Evolutionary conservation across 495 filamentous ascomycete genomes (phyloP), one percentile per base, ranked within the genome.

Genomic region (Chaetomium fimeti): DNA sequence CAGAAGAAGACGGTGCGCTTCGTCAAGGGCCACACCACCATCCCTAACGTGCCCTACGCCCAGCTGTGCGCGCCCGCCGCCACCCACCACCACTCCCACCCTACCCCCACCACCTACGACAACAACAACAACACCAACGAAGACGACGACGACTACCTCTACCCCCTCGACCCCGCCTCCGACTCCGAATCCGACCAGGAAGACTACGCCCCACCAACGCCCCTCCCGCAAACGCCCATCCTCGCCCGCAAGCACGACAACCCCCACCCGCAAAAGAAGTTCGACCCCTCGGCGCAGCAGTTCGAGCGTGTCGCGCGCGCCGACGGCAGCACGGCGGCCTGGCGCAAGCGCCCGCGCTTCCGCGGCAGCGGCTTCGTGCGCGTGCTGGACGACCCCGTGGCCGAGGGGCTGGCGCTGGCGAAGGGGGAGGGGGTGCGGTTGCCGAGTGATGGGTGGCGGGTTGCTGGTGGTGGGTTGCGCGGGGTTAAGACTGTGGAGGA

Each of bases 21-120:
- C 36, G 54, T 57, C 54, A 42, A 57, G 28, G 54, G 54, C 1
- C 12, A 57, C 22, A 18, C 8, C 54, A 57, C 54, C 32, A 40
- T 57, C 36, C 54, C 54, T 9, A 11, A 40, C 36, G 8, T 27
- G 5, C 48, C 49, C 24, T 28, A 16, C 49, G 12, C 49, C 24
- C 8, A 49, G 45, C n/a, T n/a, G n/a, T 1, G 13, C 40, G 9
- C 13, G 13, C 13, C 13, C 40, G 40, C 16, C 40, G 40, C 40
- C 40, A 18, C 16, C 40, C 5, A 43, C 13, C 40, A 43, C 40
- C 40, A 6, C 40, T 3, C 4, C 40, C 13, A 43, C 40, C 40
- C 4, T 7, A 18, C 16, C 42, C 18, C 2, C 43, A 47, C 18
- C 43, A 18, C 18, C 43, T 22, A 0, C 43, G 22, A 0, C 18